Percentiles rank a stretch among this genome's conserved stretches.
These are phyloP conservation scores for Noccaea caerulescens DNA, from an alignment of 345 rosid genomes.

Conservation along the genomic window DNA sequence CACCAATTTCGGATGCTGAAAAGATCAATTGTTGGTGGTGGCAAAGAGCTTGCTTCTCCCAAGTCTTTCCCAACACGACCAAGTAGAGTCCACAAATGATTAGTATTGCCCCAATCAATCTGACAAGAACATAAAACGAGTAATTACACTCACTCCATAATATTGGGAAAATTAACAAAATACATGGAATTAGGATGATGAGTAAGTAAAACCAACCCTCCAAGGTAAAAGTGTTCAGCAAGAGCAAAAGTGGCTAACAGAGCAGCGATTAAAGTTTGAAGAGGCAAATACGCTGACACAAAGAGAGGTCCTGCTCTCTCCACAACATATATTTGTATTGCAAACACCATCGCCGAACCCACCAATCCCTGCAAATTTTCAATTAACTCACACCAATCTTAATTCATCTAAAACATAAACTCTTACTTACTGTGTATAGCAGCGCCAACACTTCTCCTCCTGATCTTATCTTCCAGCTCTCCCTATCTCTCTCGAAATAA, in stretches of 20 bases:
- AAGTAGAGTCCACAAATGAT: conserved; percentile 61
- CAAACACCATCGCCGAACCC: conserved; percentile 70
- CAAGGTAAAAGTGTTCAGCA: conserved; percentile 68
- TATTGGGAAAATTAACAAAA: too few species aligned
- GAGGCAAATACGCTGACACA: conserved; percentile 64
- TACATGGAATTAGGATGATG: too few species aligned
- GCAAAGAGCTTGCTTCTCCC: conserved; percentile 49
- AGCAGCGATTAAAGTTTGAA: conserved; percentile 69
- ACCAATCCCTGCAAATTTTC: conserved; percentile 48
- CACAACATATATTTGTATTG: conserved; percentile 65
- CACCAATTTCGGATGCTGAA: conserved; percentile 26
- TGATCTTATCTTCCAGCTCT: conserved; percentile 60
- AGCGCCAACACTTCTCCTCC: conserved; percentile 57
- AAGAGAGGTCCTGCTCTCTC: conserved; percentile 70
- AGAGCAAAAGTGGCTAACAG: conserved; percentile 55
- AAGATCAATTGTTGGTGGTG: conserved; percentile 22
- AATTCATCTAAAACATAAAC: neutral
- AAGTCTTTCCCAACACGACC: conserved; percentile 65
- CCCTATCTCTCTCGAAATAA: conserved; percentile 58
- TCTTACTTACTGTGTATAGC: conserved; percentile 67
- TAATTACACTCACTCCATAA: too few species aligned
- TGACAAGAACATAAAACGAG: conserved; percentile 27
- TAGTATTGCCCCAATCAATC: conserved; percentile 60
- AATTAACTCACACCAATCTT: neutral
- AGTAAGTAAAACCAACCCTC: conserved; percentile 48